Base-by-base conservation (phyloP, 176 grass and related monocot genomes). In the Cocos nucifera region DNA sequence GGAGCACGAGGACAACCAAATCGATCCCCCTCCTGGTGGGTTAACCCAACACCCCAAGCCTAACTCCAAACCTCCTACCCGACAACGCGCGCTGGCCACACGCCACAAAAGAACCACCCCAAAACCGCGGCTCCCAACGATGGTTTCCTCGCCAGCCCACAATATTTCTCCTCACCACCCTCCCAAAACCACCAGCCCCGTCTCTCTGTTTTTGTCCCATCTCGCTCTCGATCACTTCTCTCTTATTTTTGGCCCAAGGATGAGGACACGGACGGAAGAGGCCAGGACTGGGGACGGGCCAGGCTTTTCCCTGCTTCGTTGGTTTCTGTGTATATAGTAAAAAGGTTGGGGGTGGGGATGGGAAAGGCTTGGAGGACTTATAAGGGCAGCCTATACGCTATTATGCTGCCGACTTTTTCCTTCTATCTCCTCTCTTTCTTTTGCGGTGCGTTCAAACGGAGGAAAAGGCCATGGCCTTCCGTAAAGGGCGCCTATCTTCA, bases 371-470 rank as follows among this genome's bases (percentile, higher is more conserved):
- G 32, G 35, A 44, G 35, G 35, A 9, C 35, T 12, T 3, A 0
- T 12, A 1, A 44, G 35, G 35, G 35, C 9, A 44, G 35, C 35
- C 35, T 44, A 44, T 44, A 44, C 8, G 35, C 35, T 44, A 44
- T 44, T 44, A 44, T 44, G 35, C 10, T 44, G 10, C 6, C 2
- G 6, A 44, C 35, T 44, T 44, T 30, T 44, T 44, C 35, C 9
- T 14, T 44, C 35, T 3, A 44, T 44, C 35, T 44, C 9, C 2
- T 30, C 4, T 44, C 35, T 35, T 17, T 52, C 4, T 9, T 50
- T 66, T 27, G 48, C 49, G 10, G 16, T 53, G 63, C 50, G 25
- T 53, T 66, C 63, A 66, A 66, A 53, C 64, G 35, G 64, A 35
- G 64, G 64, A 55, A 54, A 39, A 54, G 51, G 51, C 26, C 17